These are phyloP conservation scores for Coemansia sp. DNA, from an alignment of 192 early-diverging fungal species.

Conservation along the genomic window DNA sequence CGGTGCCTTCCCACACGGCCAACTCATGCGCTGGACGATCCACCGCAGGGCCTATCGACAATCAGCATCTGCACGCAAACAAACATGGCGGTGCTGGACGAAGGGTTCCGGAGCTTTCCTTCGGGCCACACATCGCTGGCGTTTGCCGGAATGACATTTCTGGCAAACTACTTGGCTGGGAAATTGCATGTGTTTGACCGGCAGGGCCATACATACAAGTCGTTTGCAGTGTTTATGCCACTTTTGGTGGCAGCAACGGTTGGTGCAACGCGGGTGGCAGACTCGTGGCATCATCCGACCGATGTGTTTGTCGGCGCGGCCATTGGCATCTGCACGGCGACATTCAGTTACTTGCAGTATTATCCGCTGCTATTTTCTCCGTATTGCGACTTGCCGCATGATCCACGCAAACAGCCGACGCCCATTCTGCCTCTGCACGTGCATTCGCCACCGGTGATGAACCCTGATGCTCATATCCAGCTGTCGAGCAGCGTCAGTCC, in stretches of 20 bases:
- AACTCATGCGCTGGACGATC: conserved; percentile 36
- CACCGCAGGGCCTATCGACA: conserved; percentile 62
- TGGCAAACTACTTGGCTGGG: conserved; percentile 68
- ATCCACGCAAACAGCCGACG: conserved; percentile 28
- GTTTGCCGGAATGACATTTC: conserved; percentile 69
- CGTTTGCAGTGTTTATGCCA: conserved; percentile 58
- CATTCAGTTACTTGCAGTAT: conserved; percentile 49
- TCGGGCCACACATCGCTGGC: conserved; percentile 84
- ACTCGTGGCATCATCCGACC: conserved; percentile 65
- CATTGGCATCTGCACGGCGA: conserved; percentile 41
- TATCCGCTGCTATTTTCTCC: conserved; percentile 32
- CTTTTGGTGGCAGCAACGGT: conserved; percentile 53
- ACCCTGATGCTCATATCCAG: conserved; percentile 8
- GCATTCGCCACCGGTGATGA: not conserved
- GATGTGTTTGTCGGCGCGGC: conserved; percentile 63
- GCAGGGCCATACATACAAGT: conserved; percentile 58
- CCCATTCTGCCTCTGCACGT: conserved; percentile 35
- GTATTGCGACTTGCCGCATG: conserved; percentile 27
- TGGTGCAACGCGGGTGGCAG: conserved; percentile 60
- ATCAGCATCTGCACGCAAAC: conserved; percentile 63
- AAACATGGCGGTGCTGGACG: conserved; percentile 56
- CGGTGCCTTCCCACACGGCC: conserved; percentile 36
- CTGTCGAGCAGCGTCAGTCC: conserved; percentile 12
- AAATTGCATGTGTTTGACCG: conserved; percentile 70
- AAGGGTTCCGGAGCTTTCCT: conserved; percentile 84